Base-by-base conservation (phyloP, 768 basidiomycete species). In the Arthromyces matolae region DNA sequence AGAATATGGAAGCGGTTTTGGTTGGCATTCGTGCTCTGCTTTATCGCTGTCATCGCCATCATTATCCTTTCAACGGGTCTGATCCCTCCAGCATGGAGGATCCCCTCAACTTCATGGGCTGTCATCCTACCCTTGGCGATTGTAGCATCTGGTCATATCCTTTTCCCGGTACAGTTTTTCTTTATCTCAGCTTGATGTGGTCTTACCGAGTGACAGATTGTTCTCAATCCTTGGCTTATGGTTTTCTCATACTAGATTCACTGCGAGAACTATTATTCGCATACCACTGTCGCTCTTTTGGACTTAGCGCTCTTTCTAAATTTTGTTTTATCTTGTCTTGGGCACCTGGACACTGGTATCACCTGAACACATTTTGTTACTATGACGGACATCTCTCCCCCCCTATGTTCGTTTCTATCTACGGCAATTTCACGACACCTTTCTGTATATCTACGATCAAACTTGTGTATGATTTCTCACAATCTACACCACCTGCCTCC, bases 191-290 rank as follows among this genome's bases (percentile, higher is more conserved):
- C n/a, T n/a, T n/a, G n/a, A n/a, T n/a, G n/a, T n/a, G n/a, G n/a
- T n/a, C n/a, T n/a, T n/a, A n/a, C n/a, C n/a, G n/a, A 3, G 3
- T 5, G 5, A 31, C 52, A 86, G 76, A 85, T 94, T 46, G 81
- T 91, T 16, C 77, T 93, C 33, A 93, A 93, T 56, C 92, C 89
- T 1, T 89, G 86, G 85, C 68, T 92, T 45, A 89, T 90, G 85
- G 86, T 90, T 36, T 92, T 91, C 67, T 84, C 82, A 3, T 78
- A 75, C 49, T 79, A 59, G 71, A 33, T 28, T 18, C 24, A 20
- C 24, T 39, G 33, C 27, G 20, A 13, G 39, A 5, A 35, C 24
- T 13, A 47, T 32, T 28, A 27, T 14, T 56, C 46, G 27, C 49
- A 45, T 20, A 28, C 23, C 38, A n/a, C 20, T 33, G 8, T 41